Conservation (phyloP, 2,329 filamentous ascomycete genomes). For the Aspergillus sp. region DNA sequence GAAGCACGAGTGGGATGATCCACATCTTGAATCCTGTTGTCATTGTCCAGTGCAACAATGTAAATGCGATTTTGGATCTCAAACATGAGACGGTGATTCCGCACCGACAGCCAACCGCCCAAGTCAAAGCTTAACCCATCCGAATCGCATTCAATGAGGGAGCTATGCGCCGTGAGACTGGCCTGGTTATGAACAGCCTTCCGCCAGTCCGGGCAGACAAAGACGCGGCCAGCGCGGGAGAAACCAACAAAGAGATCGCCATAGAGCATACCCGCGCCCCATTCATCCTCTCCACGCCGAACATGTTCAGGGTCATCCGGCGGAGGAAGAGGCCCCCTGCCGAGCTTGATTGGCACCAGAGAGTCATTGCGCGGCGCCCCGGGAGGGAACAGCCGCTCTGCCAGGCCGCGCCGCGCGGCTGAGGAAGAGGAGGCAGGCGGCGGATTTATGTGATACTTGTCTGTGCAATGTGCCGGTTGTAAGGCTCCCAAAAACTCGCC, state of each 20-base stretch:
- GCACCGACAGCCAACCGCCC: slow-evolving; percentile 48
- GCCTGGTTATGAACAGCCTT: slow-evolving; percentile 31
- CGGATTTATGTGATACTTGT: slow-evolving; percentile 35
- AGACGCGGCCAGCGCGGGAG: slow-evolving; percentile 43
- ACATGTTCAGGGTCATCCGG: slow-evolving; percentile 23
- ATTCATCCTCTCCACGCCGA: slow-evolving; percentile 42
- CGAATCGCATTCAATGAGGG: slow-evolving; percentile 44
- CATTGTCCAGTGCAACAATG: slow-evolving; percentile 40
- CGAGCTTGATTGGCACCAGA: slow-evolving; percentile 27
- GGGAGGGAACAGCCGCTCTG: slow-evolving; percentile 16
- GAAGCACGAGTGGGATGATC: slow-evolving; percentile 24
- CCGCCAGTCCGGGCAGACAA: slow-evolving; percentile 47
- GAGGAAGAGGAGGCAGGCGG: slow-evolving; percentile 22
- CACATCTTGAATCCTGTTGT: slow-evolving; percentile 25
- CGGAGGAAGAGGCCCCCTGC: slow-evolving; percentile 24
- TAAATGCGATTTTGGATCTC: slow-evolving; percentile 46
- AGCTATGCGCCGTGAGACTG: slow-evolving; percentile 25
- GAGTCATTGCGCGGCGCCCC: slow-evolving; percentile 22
- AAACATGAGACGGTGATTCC: slow-evolving; percentile 43
- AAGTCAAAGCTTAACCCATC: slow-evolving; percentile 44
- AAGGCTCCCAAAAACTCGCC: slow-evolving; percentile 40
- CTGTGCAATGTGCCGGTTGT: slow-evolving; percentile 32
- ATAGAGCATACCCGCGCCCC: slow-evolving; percentile 48
- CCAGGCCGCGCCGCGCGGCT: slow-evolving; percentile 22
- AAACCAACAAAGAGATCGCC: slow-evolving; percentile 45